A percentile compares a stretch with the other conserved stretches of the same genome.
Evolutionary conservation across 306 rosid genomes (phyloP).

Genomic region (Cicer yamashitae): DNA sequence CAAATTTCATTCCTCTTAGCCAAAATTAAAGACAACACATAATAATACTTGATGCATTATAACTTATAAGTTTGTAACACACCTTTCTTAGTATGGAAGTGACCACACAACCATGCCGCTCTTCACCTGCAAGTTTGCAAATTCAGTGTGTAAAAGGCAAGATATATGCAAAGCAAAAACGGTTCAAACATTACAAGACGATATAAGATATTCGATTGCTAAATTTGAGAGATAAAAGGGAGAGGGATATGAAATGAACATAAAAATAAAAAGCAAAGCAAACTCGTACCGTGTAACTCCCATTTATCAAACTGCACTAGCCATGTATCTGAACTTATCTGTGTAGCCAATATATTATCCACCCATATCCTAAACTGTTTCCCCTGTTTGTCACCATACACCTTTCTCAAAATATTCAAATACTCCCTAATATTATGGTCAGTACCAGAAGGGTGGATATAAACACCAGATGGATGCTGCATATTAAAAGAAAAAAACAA

Average conservation of each 20-base stretch:
- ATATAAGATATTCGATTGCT: not conserved
- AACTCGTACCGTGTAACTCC: conserved; percentile 66
- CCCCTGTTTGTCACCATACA: conserved; percentile 79
- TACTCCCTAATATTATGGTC: conserved; percentile 51
- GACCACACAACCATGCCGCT: conserved; percentile 48
- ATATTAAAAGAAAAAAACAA: conserved; percentile 34
- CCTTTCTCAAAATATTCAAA: conserved; percentile 48
- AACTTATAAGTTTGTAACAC: conserved; percentile 14
- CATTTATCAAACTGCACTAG: conserved; percentile 76
- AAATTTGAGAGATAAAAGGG: conserved; percentile 9
- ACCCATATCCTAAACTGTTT: conserved; percentile 73
- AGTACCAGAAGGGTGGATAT: conserved; percentile 74
- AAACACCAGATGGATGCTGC: conserved; percentile 65
- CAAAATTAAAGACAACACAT: not conserved
- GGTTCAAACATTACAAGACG: conserved; percentile 8
- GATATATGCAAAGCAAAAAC: conserved; percentile 7
- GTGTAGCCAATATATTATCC: conserved; percentile 61
- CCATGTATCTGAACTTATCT: conserved; percentile 68
- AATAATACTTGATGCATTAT: conserved; percentile 23
- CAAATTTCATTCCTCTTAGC: conserved; percentile 47
- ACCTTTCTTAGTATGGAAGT: conserved; percentile 52
- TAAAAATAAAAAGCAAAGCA: conserved; percentile 26
- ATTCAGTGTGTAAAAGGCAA: conserved; percentile 11
- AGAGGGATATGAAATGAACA: conserved; percentile 24
- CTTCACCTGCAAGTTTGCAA: conserved; percentile 47